These are phyloP conservation scores for Ambrosiella beaveri DNA, from an alignment of 2,329 filamentous ascomycete genomes.

Conservation along the genomic window DNA sequence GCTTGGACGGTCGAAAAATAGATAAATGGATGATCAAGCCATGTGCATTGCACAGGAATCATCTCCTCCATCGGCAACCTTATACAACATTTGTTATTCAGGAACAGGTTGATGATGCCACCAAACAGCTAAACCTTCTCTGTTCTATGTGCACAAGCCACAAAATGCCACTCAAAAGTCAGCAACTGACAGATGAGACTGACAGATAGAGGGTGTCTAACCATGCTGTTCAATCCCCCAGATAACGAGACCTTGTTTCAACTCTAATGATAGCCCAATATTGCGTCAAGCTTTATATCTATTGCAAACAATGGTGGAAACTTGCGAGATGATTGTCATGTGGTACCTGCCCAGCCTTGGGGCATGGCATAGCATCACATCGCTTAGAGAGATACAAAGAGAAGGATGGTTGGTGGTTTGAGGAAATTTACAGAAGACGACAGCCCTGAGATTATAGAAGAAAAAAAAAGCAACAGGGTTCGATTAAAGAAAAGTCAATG, in stretches of 20 bases:
- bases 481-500: neutral
- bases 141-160: neutral
- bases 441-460: neutral
- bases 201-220: neutral
- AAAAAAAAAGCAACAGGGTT: neutral
- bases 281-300: too few relatives aligned
- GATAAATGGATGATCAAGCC: too few relatives aligned
- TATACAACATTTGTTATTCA: too few relatives aligned
- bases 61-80: too few relatives aligned
- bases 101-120: too few relatives aligned
- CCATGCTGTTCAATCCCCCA: neutral
- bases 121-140: neutral
- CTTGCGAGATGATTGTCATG: too few relatives aligned
- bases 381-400: too few relatives aligned
- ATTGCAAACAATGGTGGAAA: too few relatives aligned
- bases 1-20: neutral
- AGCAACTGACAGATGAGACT: neutral
- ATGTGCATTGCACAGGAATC: too few relatives aligned
- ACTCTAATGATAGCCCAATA: neutral
- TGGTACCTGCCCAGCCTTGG: too few relatives aligned
- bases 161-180: neutral
- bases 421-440: neutral
- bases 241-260: neutral
- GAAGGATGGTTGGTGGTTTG: neutral
- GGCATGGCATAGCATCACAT: too few relatives aligned